Evolutionary conservation across 1,284 basidiomycete genomes (phyloP).

Genomic region (Trametes versicolor): DNA sequence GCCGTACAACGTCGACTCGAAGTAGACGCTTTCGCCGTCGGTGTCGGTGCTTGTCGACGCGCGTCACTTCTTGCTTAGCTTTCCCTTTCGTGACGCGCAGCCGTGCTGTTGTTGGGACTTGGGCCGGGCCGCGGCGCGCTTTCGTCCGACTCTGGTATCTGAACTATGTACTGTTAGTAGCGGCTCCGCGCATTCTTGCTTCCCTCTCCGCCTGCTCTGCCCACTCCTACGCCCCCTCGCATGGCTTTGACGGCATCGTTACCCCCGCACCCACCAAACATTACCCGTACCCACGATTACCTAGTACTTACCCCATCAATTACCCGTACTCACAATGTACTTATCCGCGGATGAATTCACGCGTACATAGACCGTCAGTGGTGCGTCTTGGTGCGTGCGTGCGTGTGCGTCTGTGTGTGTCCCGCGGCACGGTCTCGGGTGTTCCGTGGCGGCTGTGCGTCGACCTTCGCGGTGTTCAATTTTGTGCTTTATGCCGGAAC

Average conservation of each 20-base stretch:
- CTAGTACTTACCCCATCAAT: slow-evolving; percentile 10
- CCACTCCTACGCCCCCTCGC: neutral
- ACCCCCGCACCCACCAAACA: neutral
- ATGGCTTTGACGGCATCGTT: neutral
- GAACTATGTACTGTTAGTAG: slow-evolving; percentile 13
- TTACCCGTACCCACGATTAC: slow-evolving; percentile 7
- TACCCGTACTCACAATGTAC: slow-evolving; percentile 26
- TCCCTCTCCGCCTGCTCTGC: neutral
- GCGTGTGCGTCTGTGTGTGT: too few species aligned
- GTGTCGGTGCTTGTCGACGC: neutral
- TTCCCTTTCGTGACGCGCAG: slow-evolving; percentile 13
- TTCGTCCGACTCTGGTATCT: slow-evolving; percentile 1
- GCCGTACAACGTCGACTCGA: slow-evolving; percentile 30
- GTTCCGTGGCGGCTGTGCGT: too few species aligned
- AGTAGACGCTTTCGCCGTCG: slow-evolving; percentile 13
- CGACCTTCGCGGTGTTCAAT: too few species aligned
- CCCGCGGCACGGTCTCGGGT: too few species aligned
- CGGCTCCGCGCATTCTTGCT: neutral
- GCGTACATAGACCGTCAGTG: slow-evolving; percentile 1
- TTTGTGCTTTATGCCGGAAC: too few species aligned
- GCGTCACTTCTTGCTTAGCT: slow-evolving; percentile 1
- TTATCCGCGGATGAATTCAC: slow-evolving; percentile 22
- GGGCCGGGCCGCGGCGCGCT: slow-evolving; percentile 10
- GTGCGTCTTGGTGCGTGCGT: too few species aligned
- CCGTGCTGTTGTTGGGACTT: slow-evolving; percentile 8